Conservation (phyloP, 164 flowering plant genomes). For the Kingdonia uniflora region DNA sequence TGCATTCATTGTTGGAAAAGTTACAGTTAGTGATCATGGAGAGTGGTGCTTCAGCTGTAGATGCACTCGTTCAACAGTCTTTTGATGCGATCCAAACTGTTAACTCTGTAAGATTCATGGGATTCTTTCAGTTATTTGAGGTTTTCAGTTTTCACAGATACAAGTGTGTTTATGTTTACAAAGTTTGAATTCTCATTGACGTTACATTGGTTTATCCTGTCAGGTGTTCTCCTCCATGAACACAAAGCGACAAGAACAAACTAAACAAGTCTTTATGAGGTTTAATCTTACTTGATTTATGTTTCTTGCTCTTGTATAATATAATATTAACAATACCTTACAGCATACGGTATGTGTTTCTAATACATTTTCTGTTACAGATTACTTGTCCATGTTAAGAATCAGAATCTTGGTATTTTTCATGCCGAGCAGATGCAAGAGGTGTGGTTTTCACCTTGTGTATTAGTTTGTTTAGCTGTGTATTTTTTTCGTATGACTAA, state of each 20-base stretch:
- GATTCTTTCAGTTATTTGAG: no score
- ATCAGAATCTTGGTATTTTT: constrained; percentile 32
- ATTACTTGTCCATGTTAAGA: constrained; percentile 38
- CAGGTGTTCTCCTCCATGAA: constrained; percentile 59
- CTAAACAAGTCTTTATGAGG: constrained; percentile 45
- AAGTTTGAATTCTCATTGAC: not conserved
- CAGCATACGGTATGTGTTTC: not conserved
- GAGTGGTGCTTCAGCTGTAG: constrained; percentile 22
- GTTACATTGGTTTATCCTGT: constrained; percentile 5
- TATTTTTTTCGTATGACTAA: not conserved
- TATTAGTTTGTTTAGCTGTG: constrained; percentile 2
- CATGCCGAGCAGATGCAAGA: constrained; percentile 49
- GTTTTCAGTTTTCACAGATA: not conserved
- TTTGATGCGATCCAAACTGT: constrained; percentile 36
- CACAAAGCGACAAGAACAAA: constrained; percentile 31
- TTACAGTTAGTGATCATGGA: constrained; percentile 26
- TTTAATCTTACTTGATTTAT: constrained; percentile 8
- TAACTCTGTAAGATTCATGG: constrained; percentile 40
- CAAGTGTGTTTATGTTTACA: not conserved
- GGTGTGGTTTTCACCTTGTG: constrained; percentile 26
- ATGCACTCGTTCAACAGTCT: constrained; percentile 30
- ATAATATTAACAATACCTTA: not conserved
- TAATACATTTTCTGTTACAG: constrained; percentile 32
- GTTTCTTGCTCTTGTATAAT: not conserved
- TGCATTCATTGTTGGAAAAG: constrained; percentile 29